phyloP scores from a whole-genome alignment of 202 grass and related monocot species.

The Setaria viridis region DNA sequence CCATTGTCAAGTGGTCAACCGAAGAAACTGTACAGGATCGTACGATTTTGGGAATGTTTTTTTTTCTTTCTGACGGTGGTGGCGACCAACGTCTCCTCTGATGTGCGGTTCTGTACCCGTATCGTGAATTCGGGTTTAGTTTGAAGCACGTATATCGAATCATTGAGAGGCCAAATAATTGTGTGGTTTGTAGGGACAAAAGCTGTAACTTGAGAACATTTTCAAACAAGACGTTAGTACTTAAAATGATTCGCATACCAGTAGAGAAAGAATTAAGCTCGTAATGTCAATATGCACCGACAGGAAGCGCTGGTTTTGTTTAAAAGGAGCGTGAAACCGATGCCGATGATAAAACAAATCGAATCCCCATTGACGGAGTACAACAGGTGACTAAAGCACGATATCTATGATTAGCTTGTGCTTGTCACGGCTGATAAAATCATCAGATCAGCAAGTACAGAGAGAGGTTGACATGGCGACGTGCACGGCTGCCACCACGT shows the following conservation, averaged over 20 bases:
- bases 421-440: too few relatives aligned
- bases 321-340: neutral
- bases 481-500: too few relatives aligned
- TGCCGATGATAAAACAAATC: neutral
- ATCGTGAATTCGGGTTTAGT: neutral
- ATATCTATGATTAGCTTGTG: too few relatives aligned
- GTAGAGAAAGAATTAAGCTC: neutral
- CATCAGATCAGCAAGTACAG: too few relatives aligned
- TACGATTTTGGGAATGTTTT: slow-evolving; percentile 23
- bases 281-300: neutral
- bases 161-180: neutral
- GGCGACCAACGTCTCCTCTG: neutral
- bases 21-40: neutral
- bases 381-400: neutral
- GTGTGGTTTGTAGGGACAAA: too few relatives aligned
- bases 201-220: neutral
- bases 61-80: neutral
- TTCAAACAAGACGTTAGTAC: neutral
- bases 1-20: slow-evolving; percentile 2
- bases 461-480: too few relatives aligned
- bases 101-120: neutral
- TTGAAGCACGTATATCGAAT: neutral
- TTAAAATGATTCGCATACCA: neutral
- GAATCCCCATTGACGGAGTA: neutral
- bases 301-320: neutral